phyloP scores from a whole-genome alignment of 2,329 filamentous ascomycete genomes.

The Hymenoscyphus infarciens region DNA sequence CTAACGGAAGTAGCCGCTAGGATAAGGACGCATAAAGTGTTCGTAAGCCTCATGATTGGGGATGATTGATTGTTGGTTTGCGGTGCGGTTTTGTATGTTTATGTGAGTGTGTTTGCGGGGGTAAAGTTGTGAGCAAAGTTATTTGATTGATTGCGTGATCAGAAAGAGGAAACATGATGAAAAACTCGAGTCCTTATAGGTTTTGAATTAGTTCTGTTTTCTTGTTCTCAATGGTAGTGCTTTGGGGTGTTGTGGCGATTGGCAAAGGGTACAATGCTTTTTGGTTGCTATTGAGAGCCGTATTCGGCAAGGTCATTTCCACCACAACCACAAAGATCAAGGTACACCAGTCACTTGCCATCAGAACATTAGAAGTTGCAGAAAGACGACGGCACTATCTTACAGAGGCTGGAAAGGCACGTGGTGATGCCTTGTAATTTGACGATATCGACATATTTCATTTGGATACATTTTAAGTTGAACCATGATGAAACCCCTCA shows the following conservation, averaged over 20 bases:
- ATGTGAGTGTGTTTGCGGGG: slow-evolving; percentile 7
- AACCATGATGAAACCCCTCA: background rate
- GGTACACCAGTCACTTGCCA: too few species aligned
- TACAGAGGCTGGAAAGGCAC: too few species aligned
- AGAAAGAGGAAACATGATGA: background rate
- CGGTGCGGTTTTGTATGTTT: slow-evolving; percentile 17
- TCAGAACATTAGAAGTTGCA: too few species aligned
- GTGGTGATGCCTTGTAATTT: too few species aligned
- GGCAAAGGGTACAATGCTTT: slow-evolving; percentile 8
- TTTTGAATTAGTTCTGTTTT: background rate
- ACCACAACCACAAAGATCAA: slow-evolving; percentile 14
- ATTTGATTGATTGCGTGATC: background rate
- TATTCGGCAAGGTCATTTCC: slow-evolving; percentile 12
- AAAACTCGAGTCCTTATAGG: background rate
- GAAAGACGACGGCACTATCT: too few species aligned
- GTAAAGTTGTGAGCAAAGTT: slow-evolving; percentile 12
- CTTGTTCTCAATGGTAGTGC: slow-evolving; percentile 15
- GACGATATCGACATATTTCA: too few species aligned
- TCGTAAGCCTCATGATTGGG: slow-evolving; percentile 45
- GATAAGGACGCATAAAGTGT: slow-evolving; percentile 39
- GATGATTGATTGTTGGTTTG: slow-evolving; percentile 13
- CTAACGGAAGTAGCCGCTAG: slow-evolving; percentile 39
- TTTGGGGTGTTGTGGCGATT: background rate
- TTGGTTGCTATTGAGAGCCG: slow-evolving; percentile 25
- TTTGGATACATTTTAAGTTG: background rate